Evolutionary conservation across 108 stramenopile species (phyloP).

Genomic region (Pinguiococcus pyrenoidosus): DNA sequence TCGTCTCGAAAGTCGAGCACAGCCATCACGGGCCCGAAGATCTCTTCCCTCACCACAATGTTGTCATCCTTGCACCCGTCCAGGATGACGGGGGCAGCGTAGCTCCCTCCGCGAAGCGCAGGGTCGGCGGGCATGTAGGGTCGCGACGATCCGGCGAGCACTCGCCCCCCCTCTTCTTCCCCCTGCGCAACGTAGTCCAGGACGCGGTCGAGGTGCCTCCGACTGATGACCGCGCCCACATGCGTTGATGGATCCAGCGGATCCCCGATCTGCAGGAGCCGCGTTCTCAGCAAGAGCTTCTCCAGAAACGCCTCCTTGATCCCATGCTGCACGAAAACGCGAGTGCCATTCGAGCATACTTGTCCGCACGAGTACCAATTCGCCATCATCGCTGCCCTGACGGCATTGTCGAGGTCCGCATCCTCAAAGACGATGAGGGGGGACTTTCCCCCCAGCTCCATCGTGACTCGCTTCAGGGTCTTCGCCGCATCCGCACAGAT

Average conservation of each 20-base stretch:
- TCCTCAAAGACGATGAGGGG: slow-evolving; percentile 42
- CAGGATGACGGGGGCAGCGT: slow-evolving; percentile 14
- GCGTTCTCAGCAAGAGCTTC: slow-evolving; percentile 8
- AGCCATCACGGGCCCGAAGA: slow-evolving; percentile 46
- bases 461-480: slow-evolving; percentile 29
- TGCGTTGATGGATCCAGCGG: slow-evolving; percentile 22
- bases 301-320: slow-evolving; percentile 25
- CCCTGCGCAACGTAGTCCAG: slow-evolving; percentile 10
- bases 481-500: slow-evolving; percentile 29
- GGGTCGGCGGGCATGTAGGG: too few species aligned
- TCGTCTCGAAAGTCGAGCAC: slow-evolving; percentile 31
- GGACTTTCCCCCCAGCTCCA: slow-evolving; percentile 44
- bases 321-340: slow-evolving; percentile 28
- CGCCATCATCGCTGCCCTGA: slow-evolving; percentile 17
- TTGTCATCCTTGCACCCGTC: slow-evolving; percentile 14
- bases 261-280: slow-evolving; percentile 22
- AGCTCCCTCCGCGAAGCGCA: slow-evolving; percentile 6
- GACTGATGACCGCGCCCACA: too few species aligned
- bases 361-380: slow-evolving; percentile 34
- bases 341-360: slow-evolving; percentile 31
- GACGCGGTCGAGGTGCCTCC: slow-evolving; percentile 20
- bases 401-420: slow-evolving; percentile 33
- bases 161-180: slow-evolving; percentile 9
- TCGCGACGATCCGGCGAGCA: too few species aligned
- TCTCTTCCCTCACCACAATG: slow-evolving; percentile 23